A percentile compares a stretch with the other conserved stretches of the same genome.
These are phyloP conservation scores for Wallacemonas rigidus DNA, from an alignment of 208 protist species.

Conservation along the genomic window DNA sequence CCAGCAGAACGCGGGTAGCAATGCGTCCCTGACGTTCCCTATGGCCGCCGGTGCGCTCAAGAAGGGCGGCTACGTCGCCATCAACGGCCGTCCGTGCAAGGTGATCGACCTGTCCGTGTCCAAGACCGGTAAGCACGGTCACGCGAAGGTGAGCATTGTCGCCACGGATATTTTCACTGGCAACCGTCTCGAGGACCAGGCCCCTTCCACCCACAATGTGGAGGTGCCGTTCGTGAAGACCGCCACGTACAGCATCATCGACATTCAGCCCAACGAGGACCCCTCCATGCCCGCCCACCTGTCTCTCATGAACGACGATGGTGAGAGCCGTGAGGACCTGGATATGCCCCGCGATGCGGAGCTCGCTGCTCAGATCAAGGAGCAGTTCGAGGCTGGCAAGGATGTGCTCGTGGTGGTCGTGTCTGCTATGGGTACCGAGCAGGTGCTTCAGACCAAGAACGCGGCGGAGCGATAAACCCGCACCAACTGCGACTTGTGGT, in stretches of 20 bases:
- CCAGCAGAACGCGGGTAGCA: constrained; percentile 60
- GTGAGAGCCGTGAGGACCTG: constrained; percentile 95
- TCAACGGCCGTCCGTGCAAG: constrained; percentile 95
- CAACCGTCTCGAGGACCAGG: constrained; percentile 98
- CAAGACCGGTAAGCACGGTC: constrained; percentile 99
- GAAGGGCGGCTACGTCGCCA: constrained; percentile 90
- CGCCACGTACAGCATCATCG: constrained; percentile 94
- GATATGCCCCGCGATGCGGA: constrained; percentile 92
- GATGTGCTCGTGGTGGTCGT: constrained; percentile 95
- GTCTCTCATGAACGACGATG: constrained; percentile 93
- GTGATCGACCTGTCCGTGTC: constrained; percentile 98
- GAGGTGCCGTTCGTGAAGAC: constrained; percentile 95
- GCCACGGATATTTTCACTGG: constrained; percentile 98
- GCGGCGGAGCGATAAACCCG: constrained; percentile 64
- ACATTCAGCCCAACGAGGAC: constrained; percentile 93
- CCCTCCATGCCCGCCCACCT: constrained; percentile 68
- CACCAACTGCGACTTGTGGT: no score
- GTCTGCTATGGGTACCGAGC: constrained; percentile 95
- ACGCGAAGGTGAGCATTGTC: constrained; percentile 98
- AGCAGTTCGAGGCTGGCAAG: constrained; percentile 92
- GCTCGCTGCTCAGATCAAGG: constrained; percentile 89
- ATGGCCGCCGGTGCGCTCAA: constrained; percentile 87
- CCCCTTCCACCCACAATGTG: constrained; percentile 97
- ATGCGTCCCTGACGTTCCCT: constrained; percentile 86
- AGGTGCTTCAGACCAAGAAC: constrained; percentile 94